A percentile compares a stretch with the other conserved stretches of the same genome.
Evolutionary conservation across 1,284 basidiomycete species (phyloP).

Genomic region (Ganoderma sp.): DNA sequence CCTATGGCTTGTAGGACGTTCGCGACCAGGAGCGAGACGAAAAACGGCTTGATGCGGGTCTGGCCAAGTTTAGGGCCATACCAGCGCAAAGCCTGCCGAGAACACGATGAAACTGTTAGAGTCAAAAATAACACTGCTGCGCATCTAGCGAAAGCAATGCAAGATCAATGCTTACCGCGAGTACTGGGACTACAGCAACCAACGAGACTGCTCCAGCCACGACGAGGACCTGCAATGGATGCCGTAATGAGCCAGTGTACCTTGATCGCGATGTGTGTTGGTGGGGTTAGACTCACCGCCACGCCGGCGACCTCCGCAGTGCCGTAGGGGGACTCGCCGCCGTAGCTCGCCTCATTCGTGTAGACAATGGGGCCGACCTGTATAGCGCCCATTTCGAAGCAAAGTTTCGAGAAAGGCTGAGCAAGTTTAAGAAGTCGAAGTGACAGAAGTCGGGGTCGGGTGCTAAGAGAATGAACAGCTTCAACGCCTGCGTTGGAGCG

Average conservation of each 20-base stretch:
- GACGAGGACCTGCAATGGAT: constrained; percentile 33
- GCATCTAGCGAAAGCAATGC: background rate
- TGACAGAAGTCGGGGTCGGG: background rate
- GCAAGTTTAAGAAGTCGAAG: background rate
- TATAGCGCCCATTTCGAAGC: background rate
- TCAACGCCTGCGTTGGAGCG: constrained; percentile 22
- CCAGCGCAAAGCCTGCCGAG: constrained; percentile 30
- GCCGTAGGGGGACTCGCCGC: constrained; percentile 20
- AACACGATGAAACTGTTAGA: background rate
- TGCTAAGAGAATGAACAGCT: constrained; percentile 5
- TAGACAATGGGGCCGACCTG: background rate
- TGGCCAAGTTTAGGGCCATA: constrained; percentile 33
- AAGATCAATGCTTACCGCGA: constrained; percentile 29
- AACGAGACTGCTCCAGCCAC: constrained; percentile 37
- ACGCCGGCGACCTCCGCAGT: constrained; percentile 30
- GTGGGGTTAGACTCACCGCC: constrained; percentile 23
- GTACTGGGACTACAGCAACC: constrained; percentile 33
- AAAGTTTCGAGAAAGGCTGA: background rate
- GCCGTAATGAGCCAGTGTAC: background rate
- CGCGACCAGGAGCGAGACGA: constrained; percentile 48
- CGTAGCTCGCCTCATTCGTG: constrained; percentile 1
- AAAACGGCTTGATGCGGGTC: constrained; percentile 43
- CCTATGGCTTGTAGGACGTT: constrained; percentile 51
- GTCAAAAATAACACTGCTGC: constrained; percentile 1
- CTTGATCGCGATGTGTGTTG: background rate